Base-by-base conservation (phyloP, 2,329 filamentous ascomycete genomes). In the Kalmusia sp. region DNA sequence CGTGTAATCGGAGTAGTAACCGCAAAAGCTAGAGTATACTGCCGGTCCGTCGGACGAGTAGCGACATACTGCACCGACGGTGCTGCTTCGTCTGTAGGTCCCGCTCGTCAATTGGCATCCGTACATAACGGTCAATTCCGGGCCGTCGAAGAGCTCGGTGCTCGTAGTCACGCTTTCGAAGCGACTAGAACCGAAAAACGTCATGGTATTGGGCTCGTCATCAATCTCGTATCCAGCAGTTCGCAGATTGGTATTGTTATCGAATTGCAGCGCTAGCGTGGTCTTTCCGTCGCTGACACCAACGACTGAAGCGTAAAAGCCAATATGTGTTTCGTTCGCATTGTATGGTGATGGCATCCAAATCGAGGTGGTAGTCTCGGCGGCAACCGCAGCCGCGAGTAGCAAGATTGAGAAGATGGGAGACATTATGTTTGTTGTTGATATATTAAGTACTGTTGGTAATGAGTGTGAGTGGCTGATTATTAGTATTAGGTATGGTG, bases 311-410 rank as follows among this genome's bases (percentile, higher is more conserved):
- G 43, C 68, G 22, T 61, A 24, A 47, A 63, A 65, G 2, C 51
- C 54, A 7, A 57, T 31, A 6, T 62, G 50, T 3, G 33, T 47
- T 19, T 37, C 31, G n/a, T 47, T 31, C 19, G 52, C 51, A 27
- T 28, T 27, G 28, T 22, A 51, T 46, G 15, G 49, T 39, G 25
- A 62, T 49, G 67, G 65, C 43, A 70, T 45, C 64, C 68, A 69
- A 9, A 68, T 58, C 2, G 66, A 65, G 6, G 69, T 70, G 4
- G 68, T 71, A 12, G 68, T 19, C 22, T 66, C 48, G 7, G 68
- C 68, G n/a, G 63, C 45, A 14, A 61, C 63, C 12, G 49, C 51
- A 6, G 63, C 52, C 12, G 61, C 62, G 45, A 70, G 57, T 14
- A 67, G 47, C 15, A 68, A 46, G 28, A 58, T 41, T 7, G 57